A percentile compares a stretch with the other conserved stretches of the same genome.
Evolutionary conservation across 345 rosid genomes (phyloP).

Genomic region (Sonneratia caseolaris): DNA sequence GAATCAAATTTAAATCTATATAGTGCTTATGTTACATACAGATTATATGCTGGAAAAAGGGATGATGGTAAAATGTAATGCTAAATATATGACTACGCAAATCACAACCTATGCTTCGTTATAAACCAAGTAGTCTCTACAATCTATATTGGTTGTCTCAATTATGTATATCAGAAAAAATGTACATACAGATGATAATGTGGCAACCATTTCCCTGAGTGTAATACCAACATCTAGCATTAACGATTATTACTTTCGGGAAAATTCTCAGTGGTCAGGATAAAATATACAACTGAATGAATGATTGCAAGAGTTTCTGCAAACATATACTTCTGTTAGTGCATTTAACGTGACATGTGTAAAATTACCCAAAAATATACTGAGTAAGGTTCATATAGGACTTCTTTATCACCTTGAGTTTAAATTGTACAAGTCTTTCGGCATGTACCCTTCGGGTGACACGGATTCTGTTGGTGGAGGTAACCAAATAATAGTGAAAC

Average conservation of each 20-base stretch:
- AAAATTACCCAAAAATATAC: background rate
- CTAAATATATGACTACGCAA: background rate
- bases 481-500: conserved; percentile 82
- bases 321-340: background rate
- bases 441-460: conserved; percentile 99
- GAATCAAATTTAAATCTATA: background rate
- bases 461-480: conserved; percentile 98
- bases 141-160: background rate
- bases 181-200: background rate
- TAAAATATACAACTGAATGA: background rate
- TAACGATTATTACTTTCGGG: background rate
- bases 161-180: background rate
- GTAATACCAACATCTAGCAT: background rate
- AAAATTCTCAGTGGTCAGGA: background rate
- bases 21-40: background rate
- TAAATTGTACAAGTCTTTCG: conserved; percentile 77
- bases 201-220: background rate
- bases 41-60: background rate
- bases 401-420: conserved; percentile 56
- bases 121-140: too few species aligned
- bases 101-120: background rate
- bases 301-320: background rate
- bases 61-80: conserved; percentile 6
- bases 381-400: background rate
- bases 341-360: background rate